These are phyloP conservation scores for Clarkia xantiana DNA, from an alignment of 345 rosid genomes.

Conservation along the genomic window DNA sequence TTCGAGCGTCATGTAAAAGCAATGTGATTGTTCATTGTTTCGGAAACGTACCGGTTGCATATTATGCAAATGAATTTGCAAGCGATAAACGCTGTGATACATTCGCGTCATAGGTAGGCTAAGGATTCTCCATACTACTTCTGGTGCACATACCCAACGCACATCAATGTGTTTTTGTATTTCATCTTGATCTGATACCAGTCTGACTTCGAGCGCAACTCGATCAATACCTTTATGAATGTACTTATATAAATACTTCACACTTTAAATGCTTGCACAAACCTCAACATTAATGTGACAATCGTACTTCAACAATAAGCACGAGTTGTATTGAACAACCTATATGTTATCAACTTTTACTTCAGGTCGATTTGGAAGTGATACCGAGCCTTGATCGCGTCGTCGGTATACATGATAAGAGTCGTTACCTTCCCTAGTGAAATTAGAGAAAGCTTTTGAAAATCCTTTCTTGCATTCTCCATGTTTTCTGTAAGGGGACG, in stretches of 20 bases:
- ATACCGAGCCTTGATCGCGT: not conserved
- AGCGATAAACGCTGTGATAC: too few species aligned
- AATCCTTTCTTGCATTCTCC: not conserved
- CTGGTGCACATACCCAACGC: not conserved
- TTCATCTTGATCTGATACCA: not conserved
- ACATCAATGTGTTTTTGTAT: not conserved
- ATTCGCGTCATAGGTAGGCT: too few species aligned
- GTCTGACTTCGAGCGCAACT: not conserved
- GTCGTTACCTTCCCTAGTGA: not conserved
- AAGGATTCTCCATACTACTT: not conserved
- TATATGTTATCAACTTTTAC: not conserved
- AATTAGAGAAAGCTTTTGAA: not conserved
- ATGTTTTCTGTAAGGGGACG: too few species aligned
- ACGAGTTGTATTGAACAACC: not conserved
- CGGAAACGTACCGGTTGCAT: too few species aligned
- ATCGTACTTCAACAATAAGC: not conserved
- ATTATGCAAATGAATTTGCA: too few species aligned
- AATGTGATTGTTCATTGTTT: too few species aligned
- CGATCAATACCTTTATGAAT: not conserved
- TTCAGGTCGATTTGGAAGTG: not conserved
- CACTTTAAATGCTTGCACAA: not conserved
- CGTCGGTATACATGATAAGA: not conserved
- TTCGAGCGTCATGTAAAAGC: too few species aligned
- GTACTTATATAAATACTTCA: not conserved
- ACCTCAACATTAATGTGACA: not conserved